Evolutionary conservation across 208 protist genomes (phyloP).

Genomic region (Leishmania tropica): DNA sequence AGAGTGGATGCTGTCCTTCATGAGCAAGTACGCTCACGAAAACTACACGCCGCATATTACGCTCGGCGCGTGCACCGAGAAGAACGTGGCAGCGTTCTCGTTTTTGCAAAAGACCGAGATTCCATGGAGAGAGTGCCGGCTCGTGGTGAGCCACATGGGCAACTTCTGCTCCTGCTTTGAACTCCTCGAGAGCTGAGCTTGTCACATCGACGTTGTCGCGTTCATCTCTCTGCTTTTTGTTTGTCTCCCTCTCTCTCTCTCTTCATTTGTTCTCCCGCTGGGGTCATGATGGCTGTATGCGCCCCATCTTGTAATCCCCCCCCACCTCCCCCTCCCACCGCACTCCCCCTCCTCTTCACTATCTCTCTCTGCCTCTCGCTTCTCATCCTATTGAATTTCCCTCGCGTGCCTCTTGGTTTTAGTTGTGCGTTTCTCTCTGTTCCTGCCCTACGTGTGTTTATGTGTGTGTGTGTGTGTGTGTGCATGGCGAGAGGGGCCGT

Average conservation of each 20-base stretch:
- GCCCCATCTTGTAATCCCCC: not conserved
- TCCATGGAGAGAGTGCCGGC: conserved; percentile 64
- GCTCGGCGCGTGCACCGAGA: conserved; percentile 59
- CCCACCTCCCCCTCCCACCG: no score
- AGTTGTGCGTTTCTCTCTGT: not conserved
- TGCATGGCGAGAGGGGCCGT: not conserved
- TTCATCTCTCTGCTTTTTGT: not conserved
- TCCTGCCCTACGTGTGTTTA: not conserved
- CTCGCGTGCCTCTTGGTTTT: not conserved
- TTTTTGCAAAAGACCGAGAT: conserved; percentile 59
- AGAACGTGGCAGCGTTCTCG: conserved; percentile 36
- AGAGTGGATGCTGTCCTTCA: conserved; percentile 62
- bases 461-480: not conserved
- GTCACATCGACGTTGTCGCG: not conserved
- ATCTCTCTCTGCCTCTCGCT: not conserved
- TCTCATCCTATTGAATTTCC: not conserved
- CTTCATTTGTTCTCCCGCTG: not conserved
- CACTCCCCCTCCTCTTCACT: not conserved
- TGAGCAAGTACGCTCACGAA: conserved; percentile 38
- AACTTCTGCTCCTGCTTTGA: conserved; percentile 84
- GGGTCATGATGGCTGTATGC: not conserved
- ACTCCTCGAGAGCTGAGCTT: conserved; percentile 38
- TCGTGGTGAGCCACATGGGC: conserved; percentile 82
- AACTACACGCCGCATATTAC: conserved; percentile 78
- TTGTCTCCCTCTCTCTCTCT: not conserved